Conservation (phyloP, 768 basidiomycete genomes). For the Mycena maculata region DNA sequence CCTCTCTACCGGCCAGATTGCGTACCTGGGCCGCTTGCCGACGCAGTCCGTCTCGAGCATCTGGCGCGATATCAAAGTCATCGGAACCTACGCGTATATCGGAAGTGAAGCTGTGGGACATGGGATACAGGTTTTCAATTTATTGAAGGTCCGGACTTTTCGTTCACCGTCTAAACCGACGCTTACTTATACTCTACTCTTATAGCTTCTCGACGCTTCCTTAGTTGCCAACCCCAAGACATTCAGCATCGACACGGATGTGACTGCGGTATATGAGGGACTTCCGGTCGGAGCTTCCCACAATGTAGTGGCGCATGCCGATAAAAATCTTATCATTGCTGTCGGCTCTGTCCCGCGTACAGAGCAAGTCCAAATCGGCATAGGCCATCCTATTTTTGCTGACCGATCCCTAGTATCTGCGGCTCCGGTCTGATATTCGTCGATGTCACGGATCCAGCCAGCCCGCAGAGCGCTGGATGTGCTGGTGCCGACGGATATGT, state of each 20-base stretch:
- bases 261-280: conserved; percentile 36
- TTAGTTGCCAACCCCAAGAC: conserved; percentile 35
- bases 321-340: conserved; percentile 38
- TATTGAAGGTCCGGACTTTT: conserved; percentile 34
- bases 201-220: conserved; percentile 30
- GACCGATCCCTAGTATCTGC: conserved; percentile 20
- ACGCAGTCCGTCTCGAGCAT: conserved; percentile 32
- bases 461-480: conserved; percentile 38
- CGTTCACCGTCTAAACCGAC: too few species aligned
- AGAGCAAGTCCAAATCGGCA: neutral
- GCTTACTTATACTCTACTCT: neutral
- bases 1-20: conserved; percentile 17
- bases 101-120: conserved; percentile 43
- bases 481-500: conserved; percentile 45
- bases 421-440: conserved; percentile 44
- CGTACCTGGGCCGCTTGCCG: conserved; percentile 40
- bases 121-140: conserved; percentile 45
- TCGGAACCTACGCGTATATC: conserved; percentile 38
- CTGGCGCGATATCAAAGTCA: conserved; percentile 44
- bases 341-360: conserved; percentile 42
- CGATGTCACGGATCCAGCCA: conserved; percentile 42
- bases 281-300: conserved; percentile 44
- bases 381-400: neutral
- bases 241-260: conserved; percentile 33
- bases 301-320: conserved; percentile 42